A percentile compares a stretch with the other conserved stretches of the same genome.
phyloP scores from a whole-genome alignment of 345 rosid genomes.

The Populus tremula region DNA sequence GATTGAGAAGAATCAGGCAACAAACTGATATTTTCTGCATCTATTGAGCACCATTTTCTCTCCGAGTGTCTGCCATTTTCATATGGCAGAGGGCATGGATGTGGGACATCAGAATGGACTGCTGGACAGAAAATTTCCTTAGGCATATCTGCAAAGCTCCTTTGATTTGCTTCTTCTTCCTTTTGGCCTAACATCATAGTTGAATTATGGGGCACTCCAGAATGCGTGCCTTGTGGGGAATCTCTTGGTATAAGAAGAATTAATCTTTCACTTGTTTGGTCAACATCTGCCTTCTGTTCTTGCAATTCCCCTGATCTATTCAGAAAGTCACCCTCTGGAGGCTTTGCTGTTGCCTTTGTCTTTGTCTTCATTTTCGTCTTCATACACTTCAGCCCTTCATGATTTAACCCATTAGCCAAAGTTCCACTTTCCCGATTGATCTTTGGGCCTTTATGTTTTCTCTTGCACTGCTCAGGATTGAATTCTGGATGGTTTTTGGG shows the following conservation, averaged over 20 bases:
- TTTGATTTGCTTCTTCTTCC: conserved; percentile 36
- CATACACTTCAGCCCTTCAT: conserved; percentile 25
- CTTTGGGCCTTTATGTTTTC: conserved; percentile 30
- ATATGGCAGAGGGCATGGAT: conserved; percentile 42
- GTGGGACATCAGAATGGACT: conserved; percentile 30
- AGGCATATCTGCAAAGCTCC: conserved; percentile 36
- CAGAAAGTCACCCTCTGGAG: conserved; percentile 24
- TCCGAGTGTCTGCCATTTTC: conserved; percentile 35
- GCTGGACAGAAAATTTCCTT: conserved; percentile 25
- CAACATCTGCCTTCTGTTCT: conserved; percentile 24
- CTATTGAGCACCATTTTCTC: conserved; percentile 28
- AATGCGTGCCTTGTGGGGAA: conserved; percentile 30
- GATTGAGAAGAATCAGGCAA: conserved; percentile 36
- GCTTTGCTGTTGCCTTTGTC: conserved; percentile 26
- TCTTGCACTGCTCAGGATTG: conserved; percentile 28
- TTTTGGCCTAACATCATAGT: conserved; percentile 19
- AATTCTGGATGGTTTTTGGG: conserved; percentile 19
- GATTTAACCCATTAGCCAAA: conserved; percentile 26
- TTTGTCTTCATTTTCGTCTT: conserved; percentile 9
- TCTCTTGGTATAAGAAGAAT: conserved; percentile 50
- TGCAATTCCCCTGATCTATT: conserved; percentile 32
- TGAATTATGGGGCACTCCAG: conserved; percentile 32
- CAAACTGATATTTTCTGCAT: conserved; percentile 26
- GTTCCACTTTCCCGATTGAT: conserved; percentile 21
- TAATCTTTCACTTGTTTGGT: conserved; percentile 32